Base-by-base conservation (phyloP, 1,284 basidiomycete genomes). In the Gomphus bonarii region DNA sequence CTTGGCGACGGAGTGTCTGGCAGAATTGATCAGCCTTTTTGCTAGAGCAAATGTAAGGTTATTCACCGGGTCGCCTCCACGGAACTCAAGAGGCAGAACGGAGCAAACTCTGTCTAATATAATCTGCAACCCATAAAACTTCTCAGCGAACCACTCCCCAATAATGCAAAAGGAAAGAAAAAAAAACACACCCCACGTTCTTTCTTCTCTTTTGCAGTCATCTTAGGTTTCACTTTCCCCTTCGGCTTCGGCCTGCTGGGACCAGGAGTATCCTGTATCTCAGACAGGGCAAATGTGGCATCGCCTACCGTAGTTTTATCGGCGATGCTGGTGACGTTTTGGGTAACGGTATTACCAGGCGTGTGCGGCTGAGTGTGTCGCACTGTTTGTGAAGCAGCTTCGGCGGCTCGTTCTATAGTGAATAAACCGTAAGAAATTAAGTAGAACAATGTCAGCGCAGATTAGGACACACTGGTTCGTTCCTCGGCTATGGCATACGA, bases 11-110 rank as follows among this genome's bases (percentile, higher is more conserved):
- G 48, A 91, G 73, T 55, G 77, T 80, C 84, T 91, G 59, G 30
- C 31, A 56, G 40, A 44, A n/a, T 35, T 51, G 54, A 57, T 22
- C 53, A 40, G 59, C 30, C 35, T 35, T 5, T 2, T 14, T n/a
- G n/a, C n/a, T 33, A 33, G 20, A 35, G 9, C 1, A 14, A 36
- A 42, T 30, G 56, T 38, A 36, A 18, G 46, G 56, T 31, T 16
- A 68, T 84, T 59, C 65, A 90, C 89, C 3, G 87, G 84, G 69
- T 95, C 91, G 63, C 78, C 85, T 14, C 93, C 92, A 44, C 93
- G 79, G 68, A 93, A 97, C 69, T 97, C 94, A 25, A 97, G 76
- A 0, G 94, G 94, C 36, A 97, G 73, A 58, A 80, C 82, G 35
- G 85, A 79, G 43, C 95, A 80, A 38, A 92, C 79, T 60, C 79